A percentile compares a stretch with the other conserved stretches of the same genome.
Evolutionary conservation across 805 yeast species (phyloP).

Genomic region (Wickerhamomyces tratensis): DNA sequence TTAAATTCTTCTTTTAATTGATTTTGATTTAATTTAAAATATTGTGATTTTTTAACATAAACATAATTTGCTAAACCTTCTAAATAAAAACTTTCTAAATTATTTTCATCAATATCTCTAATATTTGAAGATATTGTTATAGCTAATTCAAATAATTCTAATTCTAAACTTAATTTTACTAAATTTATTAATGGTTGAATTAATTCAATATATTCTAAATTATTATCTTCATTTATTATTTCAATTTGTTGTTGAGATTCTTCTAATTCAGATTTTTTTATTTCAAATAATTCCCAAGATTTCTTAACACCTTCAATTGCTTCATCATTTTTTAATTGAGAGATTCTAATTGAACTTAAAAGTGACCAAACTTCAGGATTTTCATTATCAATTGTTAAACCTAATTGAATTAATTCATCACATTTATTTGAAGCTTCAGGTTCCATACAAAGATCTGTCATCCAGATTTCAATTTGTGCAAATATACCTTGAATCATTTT

Average conservation of each 20-base stretch:
- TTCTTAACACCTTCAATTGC: conserved; percentile 58
- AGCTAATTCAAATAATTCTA: conserved; percentile 61
- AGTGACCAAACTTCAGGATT: conserved; percentile 73
- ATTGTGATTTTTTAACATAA: conserved; percentile 26
- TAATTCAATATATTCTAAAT: conserved; percentile 50
- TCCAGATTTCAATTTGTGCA: conserved; percentile 89
- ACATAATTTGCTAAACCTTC: conserved; percentile 71
- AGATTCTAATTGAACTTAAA: conserved; percentile 78
- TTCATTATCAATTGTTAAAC: conserved; percentile 46
- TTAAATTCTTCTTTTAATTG: conserved; percentile 6
- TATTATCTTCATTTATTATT: conserved; percentile 23
- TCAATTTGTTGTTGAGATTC: conserved; percentile 17
- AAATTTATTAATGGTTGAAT: conserved; percentile 68
- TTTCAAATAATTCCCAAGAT: conserved; percentile 64
- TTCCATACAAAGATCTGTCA: conserved; percentile 97
- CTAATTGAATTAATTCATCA: conserved; percentile 55
- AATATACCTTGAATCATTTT: conserved; percentile 72
- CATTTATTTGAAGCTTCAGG: conserved; percentile 78
- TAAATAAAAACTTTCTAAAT: conserved; percentile 72
- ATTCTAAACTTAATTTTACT: conserved; percentile 68
- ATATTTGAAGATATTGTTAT: conserved; percentile 53
- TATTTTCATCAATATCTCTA: conserved; percentile 76
- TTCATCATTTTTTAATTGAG: conserved; percentile 69
- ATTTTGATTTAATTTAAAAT: conserved; percentile 1
- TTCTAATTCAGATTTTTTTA: conserved; percentile 40